phyloP scores from a whole-genome alignment of 2,329 filamentous ascomycete species.

The Aureobasidium sp. region DNA sequence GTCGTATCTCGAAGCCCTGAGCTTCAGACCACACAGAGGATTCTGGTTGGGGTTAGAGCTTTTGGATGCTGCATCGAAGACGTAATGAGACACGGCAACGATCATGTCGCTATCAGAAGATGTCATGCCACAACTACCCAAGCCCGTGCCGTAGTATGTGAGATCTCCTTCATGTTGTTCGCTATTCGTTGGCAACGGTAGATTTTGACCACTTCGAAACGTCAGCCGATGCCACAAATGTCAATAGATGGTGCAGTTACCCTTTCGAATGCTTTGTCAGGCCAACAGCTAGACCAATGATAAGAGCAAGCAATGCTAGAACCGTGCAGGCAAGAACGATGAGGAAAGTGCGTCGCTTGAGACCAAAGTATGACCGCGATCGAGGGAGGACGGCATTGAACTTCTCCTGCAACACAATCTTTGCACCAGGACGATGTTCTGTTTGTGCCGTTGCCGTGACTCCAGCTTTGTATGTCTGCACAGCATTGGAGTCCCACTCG shows the following conservation, averaged over 20 bases:
- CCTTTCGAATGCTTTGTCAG: constrained; percentile 21
- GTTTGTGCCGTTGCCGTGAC: constrained; percentile 9
- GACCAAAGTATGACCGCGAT: constrained; percentile 32
- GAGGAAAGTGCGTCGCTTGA: constrained; percentile 32
- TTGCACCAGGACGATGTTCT: neutral
- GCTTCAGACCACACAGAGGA: constrained; percentile 56
- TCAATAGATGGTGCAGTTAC: neutral
- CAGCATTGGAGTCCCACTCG: constrained; percentile 21
- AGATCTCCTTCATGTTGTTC: constrained; percentile 54
- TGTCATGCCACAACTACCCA: constrained; percentile 61
- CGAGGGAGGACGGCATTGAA: constrained; percentile 32
- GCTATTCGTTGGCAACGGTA: constrained; percentile 45
- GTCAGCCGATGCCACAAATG: neutral
- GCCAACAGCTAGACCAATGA: constrained; percentile 36
- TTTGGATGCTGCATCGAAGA: constrained; percentile 51
- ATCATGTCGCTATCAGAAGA: constrained; percentile 50
- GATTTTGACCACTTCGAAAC: constrained; percentile 29
- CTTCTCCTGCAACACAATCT: constrained; percentile 10
- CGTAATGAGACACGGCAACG: constrained; percentile 56
- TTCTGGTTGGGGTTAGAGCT: constrained; percentile 51
- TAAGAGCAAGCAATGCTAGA: constrained; percentile 30
- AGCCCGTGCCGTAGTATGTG: constrained; percentile 58
- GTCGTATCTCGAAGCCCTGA: constrained; percentile 51
- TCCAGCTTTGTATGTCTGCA: neutral
- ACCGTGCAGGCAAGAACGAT: constrained; percentile 26